These are phyloP conservation scores for Hamigera avellanea DNA, from an alignment of 495 filamentous ascomycete species.

Conservation along the genomic window DNA sequence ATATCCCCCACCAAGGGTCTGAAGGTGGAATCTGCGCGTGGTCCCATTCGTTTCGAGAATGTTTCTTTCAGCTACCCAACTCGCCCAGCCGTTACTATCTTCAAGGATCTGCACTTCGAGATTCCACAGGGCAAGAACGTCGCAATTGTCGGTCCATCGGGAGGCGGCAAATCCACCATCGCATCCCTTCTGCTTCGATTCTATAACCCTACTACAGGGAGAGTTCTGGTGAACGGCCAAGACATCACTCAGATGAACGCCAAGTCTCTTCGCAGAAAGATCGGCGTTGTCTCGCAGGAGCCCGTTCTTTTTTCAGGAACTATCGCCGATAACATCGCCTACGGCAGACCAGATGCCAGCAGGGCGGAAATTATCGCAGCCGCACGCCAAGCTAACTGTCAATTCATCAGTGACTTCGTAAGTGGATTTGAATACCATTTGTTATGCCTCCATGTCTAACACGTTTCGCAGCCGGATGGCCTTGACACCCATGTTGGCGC, in stretches of 20 bases:
- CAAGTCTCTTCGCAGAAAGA: slow-evolving; percentile 85
- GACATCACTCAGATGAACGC: slow-evolving; percentile 84
- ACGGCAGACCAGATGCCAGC: slow-evolving; percentile 72
- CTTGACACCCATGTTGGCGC: slow-evolving; percentile 90
- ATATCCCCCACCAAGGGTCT: slow-evolving; percentile 74
- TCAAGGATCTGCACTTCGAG: slow-evolving; percentile 76
- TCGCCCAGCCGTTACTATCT: slow-evolving; percentile 80
- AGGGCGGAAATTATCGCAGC: slow-evolving; percentile 73
- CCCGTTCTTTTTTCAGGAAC: slow-evolving; percentile 93
- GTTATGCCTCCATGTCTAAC: slow-evolving; percentile 4
- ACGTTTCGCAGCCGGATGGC: slow-evolving; percentile 56
- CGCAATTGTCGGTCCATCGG: slow-evolving; percentile 90
- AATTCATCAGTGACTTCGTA: slow-evolving; percentile 88
- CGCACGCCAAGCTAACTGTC: slow-evolving; percentile 89
- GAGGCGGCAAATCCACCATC: slow-evolving; percentile 92
- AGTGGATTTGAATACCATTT: slow-evolving; percentile 13
- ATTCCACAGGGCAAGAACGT: slow-evolving; percentile 90
- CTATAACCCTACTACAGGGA: slow-evolving; percentile 70
- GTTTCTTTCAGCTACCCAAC: slow-evolving; percentile 86
- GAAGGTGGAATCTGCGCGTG: slow-evolving; percentile 69
- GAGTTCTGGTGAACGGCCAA: slow-evolving; percentile 70
- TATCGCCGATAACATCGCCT: slow-evolving; percentile 93
- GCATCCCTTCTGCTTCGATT: slow-evolving; percentile 80
- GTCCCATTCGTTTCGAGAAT: slow-evolving; percentile 75
- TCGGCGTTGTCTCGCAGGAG: slow-evolving; percentile 91